A percentile compares a stretch with the other conserved stretches of the same genome.
Conservation (phyloP, 2,329 filamentous ascomycete species). For the Fusarium staphyleae region DNA sequence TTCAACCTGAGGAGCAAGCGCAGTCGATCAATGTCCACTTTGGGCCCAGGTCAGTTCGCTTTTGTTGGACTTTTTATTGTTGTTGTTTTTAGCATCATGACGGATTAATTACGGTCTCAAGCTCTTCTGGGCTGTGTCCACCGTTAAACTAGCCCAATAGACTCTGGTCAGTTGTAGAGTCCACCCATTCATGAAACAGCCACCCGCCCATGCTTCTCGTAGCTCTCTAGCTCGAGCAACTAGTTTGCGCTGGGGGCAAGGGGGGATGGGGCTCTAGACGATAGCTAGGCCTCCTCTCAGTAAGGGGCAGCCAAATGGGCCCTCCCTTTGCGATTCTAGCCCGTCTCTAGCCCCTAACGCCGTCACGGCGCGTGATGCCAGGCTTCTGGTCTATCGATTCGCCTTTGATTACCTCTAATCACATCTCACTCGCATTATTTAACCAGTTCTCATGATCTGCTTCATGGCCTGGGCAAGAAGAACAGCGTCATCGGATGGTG, state of each 20-base stretch:
- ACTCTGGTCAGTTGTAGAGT: constrained; percentile 5
- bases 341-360: constrained; percentile 17
- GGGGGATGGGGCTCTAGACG: constrained; percentile 2
- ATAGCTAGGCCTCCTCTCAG: constrained; percentile 11
- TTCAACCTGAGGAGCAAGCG: constrained; percentile 13
- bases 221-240: constrained; percentile 1
- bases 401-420: constrained; percentile 1
- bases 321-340: constrained; percentile 19
- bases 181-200: constrained; percentile 29
- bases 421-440: constrained; percentile 3
- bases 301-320: constrained; percentile 10
- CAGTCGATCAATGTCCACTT: constrained; percentile 6
- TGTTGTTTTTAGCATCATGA: constrained; percentile 36
- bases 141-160: constrained; percentile 24
- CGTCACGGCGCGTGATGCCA: constrained; percentile 26
- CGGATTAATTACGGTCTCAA: constrained; percentile 33
- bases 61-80: constrained; percentile 7
- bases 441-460: constrained; percentile 4
- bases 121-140: constrained; percentile 24
- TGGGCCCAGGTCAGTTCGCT: background rate
- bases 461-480: too few relatives aligned
- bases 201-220: constrained; percentile 21
- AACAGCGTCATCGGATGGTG: constrained; percentile 15
- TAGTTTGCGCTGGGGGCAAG: constrained; percentile 5
- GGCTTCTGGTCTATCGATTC: constrained; percentile 22